Base-by-base conservation (phyloP, 345 rosid genomes). In the Gossypium raimondii region DNA sequence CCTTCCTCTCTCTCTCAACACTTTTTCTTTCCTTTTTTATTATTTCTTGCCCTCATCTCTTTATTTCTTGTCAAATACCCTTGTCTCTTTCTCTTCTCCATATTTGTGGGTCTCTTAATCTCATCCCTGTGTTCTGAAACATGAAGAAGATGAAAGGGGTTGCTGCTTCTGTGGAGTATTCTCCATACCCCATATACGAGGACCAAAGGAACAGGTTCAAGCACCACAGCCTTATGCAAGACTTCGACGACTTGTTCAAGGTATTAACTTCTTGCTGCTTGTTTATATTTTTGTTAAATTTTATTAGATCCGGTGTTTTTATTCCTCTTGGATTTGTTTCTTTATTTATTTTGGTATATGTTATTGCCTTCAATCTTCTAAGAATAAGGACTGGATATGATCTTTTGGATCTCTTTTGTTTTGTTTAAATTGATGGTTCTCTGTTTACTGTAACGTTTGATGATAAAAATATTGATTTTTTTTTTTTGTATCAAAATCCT, bases 141-240 rank as follows among this genome's bases (percentile, higher is more conserved):
- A 52, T 69, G 73, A 52, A 69, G 73, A 69, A 70, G 73, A 52
- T 70, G 73, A 70, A 70, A 70, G 73, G 73, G 73, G 73, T 70
- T 52, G 73, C 73, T 73, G 70, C 73, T 75, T 34, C 11, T 43
- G n/a, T 14, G 44, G 58, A 50, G 43, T 68, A 48, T 25, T 50
- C 73, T 70, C 73, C 60, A 70, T 52, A 27, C n/a, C 17, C 47
- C 3, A n/a, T 29, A 13, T 52, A 45, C 51, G 88, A 84, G 75
- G 93, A 84, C 74, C 82, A 83, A 24, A 87, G 81, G 80, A 70
- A 80, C 63, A 79, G 82, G 69, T 63, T 84, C 67, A 90, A 82
- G 81, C 89, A 85, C 77, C 89, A 85, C 75, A 81, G 80, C 70
- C 95, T 92, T 70, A n/a, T 82, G 89, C 89, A 90, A 79, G 88